Percentiles rank a stretch among this genome's conserved stretches.
These are phyloP conservation scores for Amauroascus verrucosus DNA, from an alignment of 2,329 filamentous ascomycete genomes.

Conservation along the genomic window DNA sequence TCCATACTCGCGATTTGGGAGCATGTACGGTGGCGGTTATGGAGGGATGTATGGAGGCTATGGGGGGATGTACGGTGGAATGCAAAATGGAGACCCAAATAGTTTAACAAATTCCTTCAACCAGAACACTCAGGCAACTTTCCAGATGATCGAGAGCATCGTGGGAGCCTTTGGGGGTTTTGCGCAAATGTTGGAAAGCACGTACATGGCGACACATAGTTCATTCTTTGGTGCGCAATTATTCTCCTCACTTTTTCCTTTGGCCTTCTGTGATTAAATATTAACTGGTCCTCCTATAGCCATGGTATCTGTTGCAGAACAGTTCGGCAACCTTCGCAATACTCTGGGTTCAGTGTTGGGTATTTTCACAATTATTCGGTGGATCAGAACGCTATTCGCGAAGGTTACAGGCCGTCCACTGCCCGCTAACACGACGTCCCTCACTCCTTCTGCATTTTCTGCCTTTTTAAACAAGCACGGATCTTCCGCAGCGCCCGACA, in stretches of 20 bases:
- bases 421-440: conserved; percentile 72
- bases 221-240: conserved; percentile 82
- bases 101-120: conserved; percentile 92
- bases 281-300: conserved; percentile 44
- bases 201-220: conserved; percentile 98
- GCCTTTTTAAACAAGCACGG: conserved; percentile 64
- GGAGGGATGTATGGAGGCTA: conserved; percentile 40
- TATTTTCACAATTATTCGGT: conserved; percentile 91
- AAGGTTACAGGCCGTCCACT: conserved; percentile 86
- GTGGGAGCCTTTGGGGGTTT: conserved; percentile 95
- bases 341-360: conserved; percentile 88
- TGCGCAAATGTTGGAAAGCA: conserved; percentile 98
- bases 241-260: background rate
- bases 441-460: conserved; percentile 87
- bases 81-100: conserved; percentile 54
- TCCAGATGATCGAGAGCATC: conserved; percentile 96
- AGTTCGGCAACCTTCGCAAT: conserved; percentile 86
- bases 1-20: conserved; percentile 45
- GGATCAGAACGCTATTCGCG: conserved; percentile 82
- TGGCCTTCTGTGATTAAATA: background rate
- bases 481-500: conserved; percentile 47
- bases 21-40: conserved; percentile 32
- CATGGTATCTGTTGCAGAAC: conserved; percentile 96
- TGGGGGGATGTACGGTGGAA: conserved; percentile 32
- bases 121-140: conserved; percentile 90